Evolutionary conservation across 768 basidiomycete species (phyloP), one percentile per base, ranked within the genome.

Genomic region (Amanita phalloides): DNA sequence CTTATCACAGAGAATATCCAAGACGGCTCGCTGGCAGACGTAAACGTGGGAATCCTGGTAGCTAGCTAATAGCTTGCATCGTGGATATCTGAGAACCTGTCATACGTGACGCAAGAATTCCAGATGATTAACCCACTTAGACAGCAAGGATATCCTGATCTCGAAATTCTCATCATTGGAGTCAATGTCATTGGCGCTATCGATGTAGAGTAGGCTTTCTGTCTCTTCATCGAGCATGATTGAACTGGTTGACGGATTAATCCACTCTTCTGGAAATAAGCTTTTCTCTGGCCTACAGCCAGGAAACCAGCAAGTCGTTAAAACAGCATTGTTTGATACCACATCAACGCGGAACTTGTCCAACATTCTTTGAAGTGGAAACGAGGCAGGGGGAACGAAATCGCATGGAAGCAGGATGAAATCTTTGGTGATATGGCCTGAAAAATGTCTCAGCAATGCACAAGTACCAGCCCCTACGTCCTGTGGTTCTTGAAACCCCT

Each of bases 321-420:
- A 78, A 57, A 90, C 72, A 41, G 78, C 71, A 30, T 78, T 76
- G 67, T 82, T 75, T 35, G 79, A 74, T 48, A 81, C 71, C 0
- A 78, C 68, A 56, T 91, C 84, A 9, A 78, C 75, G 30, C 94
- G 81, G 64, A 93, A 94, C 60, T 82, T 86, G 66, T 97, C 82
- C 41, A 96, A 70, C 1, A 96, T 67, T 0, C 67, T 68, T 28
- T 75, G 74, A 6, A 97, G 75, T 4, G 84, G 71, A n/a, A 96
- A 73, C 0, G 78, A 68, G 0, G 82, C 70, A 0, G 92, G 85
- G 7, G 92, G 84, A 20, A 92, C 75, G 46, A 96, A 89, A 64
- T 97, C 94, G 61, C 92, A 96, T 6, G 94, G 86, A 1, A 97
- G 76, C 21, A 97, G 66, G 37, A 96, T 78, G 64, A 96, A 94